A percentile compares a stretch with the other conserved stretches of the same genome.
These are phyloP conservation scores for Crepidotus variabilis DNA, from an alignment of 768 basidiomycete species.

Conservation along the genomic window DNA sequence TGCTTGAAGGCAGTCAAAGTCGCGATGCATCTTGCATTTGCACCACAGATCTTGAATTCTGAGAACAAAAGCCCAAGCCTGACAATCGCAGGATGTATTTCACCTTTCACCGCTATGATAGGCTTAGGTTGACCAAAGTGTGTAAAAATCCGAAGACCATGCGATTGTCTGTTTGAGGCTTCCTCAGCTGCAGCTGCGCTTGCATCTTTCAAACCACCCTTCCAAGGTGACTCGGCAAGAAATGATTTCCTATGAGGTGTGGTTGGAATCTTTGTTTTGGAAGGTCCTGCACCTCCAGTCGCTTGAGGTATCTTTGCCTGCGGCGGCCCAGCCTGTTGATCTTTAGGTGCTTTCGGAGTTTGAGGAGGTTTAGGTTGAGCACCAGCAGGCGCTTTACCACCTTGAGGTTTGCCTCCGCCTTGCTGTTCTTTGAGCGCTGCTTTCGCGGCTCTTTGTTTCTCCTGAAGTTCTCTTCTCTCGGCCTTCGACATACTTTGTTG, in stretches of 20 bases:
- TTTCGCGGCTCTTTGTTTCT: conserved; percentile 79
- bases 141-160: conserved; percentile 78
- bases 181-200: conserved; percentile 23
- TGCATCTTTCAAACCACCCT: conserved; percentile 24
- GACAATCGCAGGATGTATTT: conserved; percentile 88
- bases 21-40: conserved; percentile 94
- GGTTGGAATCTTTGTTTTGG: conserved; percentile 25
- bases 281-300: conserved; percentile 10
- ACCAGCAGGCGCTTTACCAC: conserved; percentile 15
- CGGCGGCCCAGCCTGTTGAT: conserved; percentile 16
- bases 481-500: conserved; percentile 80
- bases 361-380: conserved; percentile 6
- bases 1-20: conserved; percentile 89
- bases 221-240: conserved; percentile 21
- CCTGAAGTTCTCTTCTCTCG: conserved; percentile 75
- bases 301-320: neutral
- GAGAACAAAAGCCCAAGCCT: conserved; percentile 87
- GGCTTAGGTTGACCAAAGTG: conserved; percentile 79
- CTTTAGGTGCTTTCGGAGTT: conserved; percentile 13
- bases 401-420: conserved; percentile 14
- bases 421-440: conserved; percentile 35
- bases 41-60: conserved; percentile 88
- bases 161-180: conserved; percentile 40
- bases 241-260: conserved; percentile 31
- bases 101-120: conserved; percentile 58